Evolutionary conservation across 2,329 filamentous ascomycete genomes (phyloP), one percentile per base, ranked within the genome.

Genomic region (Cladorrhinum sp.): DNA sequence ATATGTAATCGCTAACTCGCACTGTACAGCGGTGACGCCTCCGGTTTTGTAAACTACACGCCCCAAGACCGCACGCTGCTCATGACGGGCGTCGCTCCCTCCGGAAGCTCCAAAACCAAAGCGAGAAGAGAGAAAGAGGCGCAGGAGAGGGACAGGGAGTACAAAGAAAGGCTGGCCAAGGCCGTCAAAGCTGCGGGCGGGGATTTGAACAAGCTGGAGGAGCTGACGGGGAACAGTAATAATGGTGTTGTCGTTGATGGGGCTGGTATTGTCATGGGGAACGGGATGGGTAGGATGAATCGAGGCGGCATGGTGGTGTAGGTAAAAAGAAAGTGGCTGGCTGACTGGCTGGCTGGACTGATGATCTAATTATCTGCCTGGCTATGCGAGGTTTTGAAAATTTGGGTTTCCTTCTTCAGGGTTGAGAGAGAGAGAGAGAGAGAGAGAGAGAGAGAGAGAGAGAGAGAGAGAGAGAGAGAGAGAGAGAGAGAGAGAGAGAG

Each of bases 71-170:
- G 87, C 69, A 79, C 83, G 14, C 85, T 89, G 71, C 87, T 99
- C 49, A 85, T 99, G 74, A 91, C 86, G 7, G 94, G 93, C 4
- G 95, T 99, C 12, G 95, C 95, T 51, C 94, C 94, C 0, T 93
- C 89, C 66, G 95, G 95, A 9, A 92, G 88, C 67, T 90, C 86
- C 67, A 98, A 98, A 83, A 98, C 95, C 8, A 97, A 97, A 73
- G 92, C 92, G n/a, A 79, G 92, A 59, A 80, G 95, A 55, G 94
- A 98, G 74, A 90, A 91, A 73, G 94, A 97, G 77, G 91, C 91
- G 1, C 80, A 84, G 57, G 94, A 97, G 71, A 87, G 88, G 75
- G 80, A 90, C 68, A 77, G 87, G 67, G 82, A 83, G 71, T 72
- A 93, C 59, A 87, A 83, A 69, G 85, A 90, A 73, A 86, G 86